Base-by-base conservation (phyloP, 75 land plant species). In the Isoetes taiwanensis region DNA sequence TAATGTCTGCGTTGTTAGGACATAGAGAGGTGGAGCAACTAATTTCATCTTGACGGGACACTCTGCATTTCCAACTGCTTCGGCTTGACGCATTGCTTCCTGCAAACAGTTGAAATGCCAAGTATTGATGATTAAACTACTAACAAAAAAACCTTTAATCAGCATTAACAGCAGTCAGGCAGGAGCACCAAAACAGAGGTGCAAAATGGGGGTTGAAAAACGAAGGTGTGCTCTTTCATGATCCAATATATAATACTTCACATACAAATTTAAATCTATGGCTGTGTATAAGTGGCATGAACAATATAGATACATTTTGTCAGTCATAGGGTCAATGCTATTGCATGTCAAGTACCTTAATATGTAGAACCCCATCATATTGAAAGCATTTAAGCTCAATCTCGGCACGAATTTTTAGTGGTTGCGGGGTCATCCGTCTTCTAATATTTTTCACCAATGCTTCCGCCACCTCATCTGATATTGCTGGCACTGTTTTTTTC, bases 41-140 rank as follows among this genome's bases (percentile, higher is more conserved):
- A 83, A 63, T 61, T 91, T 91, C 26, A 91, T 86, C 57, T 91
- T 91, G 21, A 91, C 97, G n/a, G 97, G 97, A 43, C 97, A 91
- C 26, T 86, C 97, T 32, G 72, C 63, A 60, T 66, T 86, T 27
- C 97, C 94, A 30, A 79, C 78, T 26, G 82, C 93, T 69, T 91
- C 97, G 52, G 97, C 97, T 54, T 78, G 80, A 30, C 81, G 77
- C 97, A 91, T 91, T 20, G 97, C 94, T 25, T 83, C 88, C 97
- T 91, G 79, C 24, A 74, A 64, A 54, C 12, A 34, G 27, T 32
- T 68, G 5, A 28, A 28, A 21, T n/a, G 11, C 14, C 17, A 10
- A 58, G 14, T 3, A 19, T 61, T 9, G 46, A 46, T 3, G 28
- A 28, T 50, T 24, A 2, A 61, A 28, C 2, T 40, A 24, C 58